Conservation (phyloP, 257 asterid species). For the Dorcoceras hygrometricum region DNA sequence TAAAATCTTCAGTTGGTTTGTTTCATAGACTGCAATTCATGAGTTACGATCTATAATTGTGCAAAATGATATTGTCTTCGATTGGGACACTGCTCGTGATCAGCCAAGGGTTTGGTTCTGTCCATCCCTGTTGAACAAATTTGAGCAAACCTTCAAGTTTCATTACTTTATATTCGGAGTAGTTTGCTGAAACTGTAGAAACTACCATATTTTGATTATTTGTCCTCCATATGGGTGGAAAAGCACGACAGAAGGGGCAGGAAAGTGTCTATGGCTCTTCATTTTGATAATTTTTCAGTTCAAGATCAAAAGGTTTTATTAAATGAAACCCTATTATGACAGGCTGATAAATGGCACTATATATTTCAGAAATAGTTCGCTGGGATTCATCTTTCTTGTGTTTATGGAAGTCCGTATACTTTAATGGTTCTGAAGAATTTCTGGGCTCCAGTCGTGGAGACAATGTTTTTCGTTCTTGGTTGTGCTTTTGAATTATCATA, state of each 20-base stretch:
- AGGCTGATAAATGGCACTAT: not conserved
- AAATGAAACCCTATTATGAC: not conserved
- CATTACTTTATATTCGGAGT: not conserved
- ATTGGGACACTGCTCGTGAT: not conserved
- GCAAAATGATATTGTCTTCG: conserved; percentile 14
- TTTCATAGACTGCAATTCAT: not conserved
- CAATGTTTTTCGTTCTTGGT: not conserved
- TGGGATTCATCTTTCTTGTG: too few relatives aligned
- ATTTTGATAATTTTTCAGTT: conserved; percentile 13
- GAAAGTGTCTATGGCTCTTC: conserved; percentile 1
- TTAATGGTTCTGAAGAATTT: conserved; percentile 7
- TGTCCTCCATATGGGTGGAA: conserved; percentile 1
- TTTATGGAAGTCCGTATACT: not conserved
- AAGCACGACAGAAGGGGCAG: conserved; percentile 3
- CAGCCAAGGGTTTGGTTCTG: not conserved
- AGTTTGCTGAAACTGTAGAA: not conserved
- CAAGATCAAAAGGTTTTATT: not conserved
- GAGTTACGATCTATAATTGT: not conserved
- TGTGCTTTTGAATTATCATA: not conserved
- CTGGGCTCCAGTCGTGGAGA: not conserved
- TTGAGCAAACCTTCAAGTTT: conserved; percentile 7
- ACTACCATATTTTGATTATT: not conserved
- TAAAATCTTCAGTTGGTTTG: not conserved
- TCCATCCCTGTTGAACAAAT: not conserved
- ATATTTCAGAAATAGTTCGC: not conserved